Evolutionary conservation across 2,329 filamentous ascomycete genomes (phyloP).

Genomic region (Curvularia verruculosa): DNA sequence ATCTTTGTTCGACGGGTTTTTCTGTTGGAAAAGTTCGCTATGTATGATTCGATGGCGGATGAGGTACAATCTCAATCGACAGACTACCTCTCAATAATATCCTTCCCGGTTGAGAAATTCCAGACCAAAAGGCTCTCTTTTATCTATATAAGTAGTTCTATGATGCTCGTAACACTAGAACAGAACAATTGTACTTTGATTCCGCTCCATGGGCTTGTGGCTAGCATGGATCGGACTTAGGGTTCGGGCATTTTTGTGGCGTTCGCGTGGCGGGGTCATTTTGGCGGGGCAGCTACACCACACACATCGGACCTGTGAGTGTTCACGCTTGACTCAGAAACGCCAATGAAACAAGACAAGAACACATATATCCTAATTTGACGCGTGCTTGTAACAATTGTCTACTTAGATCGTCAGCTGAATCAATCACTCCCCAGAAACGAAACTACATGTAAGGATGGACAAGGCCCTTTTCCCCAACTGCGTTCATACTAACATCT

Average conservation of each 20-base stretch:
- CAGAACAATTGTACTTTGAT: too few relatives aligned
- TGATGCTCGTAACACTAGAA: neutral
- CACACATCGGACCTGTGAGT: slow-evolving; percentile 20
- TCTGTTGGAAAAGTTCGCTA: neutral
- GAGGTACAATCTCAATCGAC: neutral
- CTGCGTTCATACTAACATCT: neutral
- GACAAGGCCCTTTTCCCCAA: too few relatives aligned
- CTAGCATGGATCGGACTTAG: slow-evolving; percentile 7
- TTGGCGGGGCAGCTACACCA: slow-evolving; percentile 33
- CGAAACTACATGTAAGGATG: slow-evolving; percentile 3
- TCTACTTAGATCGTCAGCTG: neutral
- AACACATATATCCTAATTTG: neutral
- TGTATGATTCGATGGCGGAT: neutral
- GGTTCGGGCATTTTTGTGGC: slow-evolving; percentile 22
- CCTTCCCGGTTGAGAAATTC: neutral
- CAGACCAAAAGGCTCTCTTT: neutral
- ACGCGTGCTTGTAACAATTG: neutral
- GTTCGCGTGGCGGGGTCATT: slow-evolving; percentile 25
- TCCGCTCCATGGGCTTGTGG: neutral
- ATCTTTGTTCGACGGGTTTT: neutral
- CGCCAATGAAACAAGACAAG: slow-evolving; percentile 16
- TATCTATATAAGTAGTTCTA: neutral
- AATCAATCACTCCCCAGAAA: neutral
- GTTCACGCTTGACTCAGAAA: slow-evolving; percentile 33
- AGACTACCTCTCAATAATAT: neutral